Base-by-base conservation (phyloP, 2,329 filamentous ascomycete species). In the Elsinoe necatrix region DNA sequence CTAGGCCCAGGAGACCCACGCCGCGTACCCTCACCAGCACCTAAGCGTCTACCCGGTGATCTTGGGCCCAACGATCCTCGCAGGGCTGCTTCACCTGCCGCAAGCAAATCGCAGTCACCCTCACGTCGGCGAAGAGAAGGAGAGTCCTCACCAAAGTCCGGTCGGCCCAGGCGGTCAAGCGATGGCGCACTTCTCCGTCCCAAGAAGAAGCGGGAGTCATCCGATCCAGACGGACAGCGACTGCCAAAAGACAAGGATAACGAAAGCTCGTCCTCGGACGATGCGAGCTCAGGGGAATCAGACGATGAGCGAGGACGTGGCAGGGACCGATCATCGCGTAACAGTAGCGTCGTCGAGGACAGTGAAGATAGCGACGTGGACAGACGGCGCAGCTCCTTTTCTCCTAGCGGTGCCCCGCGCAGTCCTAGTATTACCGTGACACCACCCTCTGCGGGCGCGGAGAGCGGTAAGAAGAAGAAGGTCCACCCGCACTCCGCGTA, bases 401-500 rank as follows among this genome's bases (percentile, higher is more conserved):
- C 52, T n/a, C 52, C 52, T 5, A 48, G 55, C 43, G 48, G 55
- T 42, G 5, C 18, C 16, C 34, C 61, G 57, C 23, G 62, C 61
- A 31, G 65, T 29, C 61, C 62, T 5, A 65, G 63, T 20, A 64
- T 63, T 0, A 65, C 63, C 21, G 54, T 68, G 12, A 64, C 63
- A 37, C 63, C 55, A 35, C 62, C 62, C 29, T 48, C 45, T 47
- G 62, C 57, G 9, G 57, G 54, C 11, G 42, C 27, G 4, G 50
- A 58, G 37, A 18, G 21, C 23, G 5, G 54, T 34, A 69, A 62
- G 66, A 73, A 67, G 59, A 78, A 71, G 55, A 82, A 79, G 63
- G 54, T 73, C 64, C 91, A 95, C 68, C 91, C 91, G 1, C 82
- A 83, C 55, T 95, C 88, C 9, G 93, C 85, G 67, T 96, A 91